Conservation (phyloP, 768 basidiomycete species). For the Tulasnella sp. region DNA sequence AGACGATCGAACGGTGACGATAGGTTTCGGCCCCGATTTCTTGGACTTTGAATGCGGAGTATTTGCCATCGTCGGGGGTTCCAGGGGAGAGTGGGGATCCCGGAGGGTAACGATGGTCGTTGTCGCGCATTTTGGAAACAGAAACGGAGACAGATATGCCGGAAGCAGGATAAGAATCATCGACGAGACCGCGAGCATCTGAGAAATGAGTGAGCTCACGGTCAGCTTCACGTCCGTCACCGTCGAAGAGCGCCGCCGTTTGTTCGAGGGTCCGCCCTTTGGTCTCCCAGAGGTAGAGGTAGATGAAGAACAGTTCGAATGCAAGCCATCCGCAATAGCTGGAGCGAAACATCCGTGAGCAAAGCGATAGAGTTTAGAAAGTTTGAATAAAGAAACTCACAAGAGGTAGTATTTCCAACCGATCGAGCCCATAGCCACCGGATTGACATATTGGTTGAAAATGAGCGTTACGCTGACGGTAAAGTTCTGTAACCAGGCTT, state of each 20-base stretch:
- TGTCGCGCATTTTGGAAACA: background rate
- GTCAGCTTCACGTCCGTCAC: conserved; percentile 30
- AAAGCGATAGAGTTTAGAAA: background rate
- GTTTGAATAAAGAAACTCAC: background rate
- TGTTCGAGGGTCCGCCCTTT: conserved; percentile 62
- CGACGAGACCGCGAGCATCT: background rate
- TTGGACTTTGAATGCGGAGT: background rate
- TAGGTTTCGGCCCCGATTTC: conserved; percentile 1
- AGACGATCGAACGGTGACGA: background rate
- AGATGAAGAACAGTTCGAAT: conserved; percentile 47
- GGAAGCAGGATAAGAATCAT: background rate
- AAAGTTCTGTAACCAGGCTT: conserved; percentile 27
- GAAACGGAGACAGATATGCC: background rate
- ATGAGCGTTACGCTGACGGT: conserved; percentile 53
- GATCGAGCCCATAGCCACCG: conserved; percentile 48
- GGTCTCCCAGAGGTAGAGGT: conserved; percentile 39
- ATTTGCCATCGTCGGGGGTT: background rate
- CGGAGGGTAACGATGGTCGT: background rate
- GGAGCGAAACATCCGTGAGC: background rate
- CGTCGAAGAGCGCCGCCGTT: conserved; percentile 61
- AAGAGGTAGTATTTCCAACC: conserved; percentile 29
- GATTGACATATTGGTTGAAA: conserved; percentile 73
- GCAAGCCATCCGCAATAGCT: conserved; percentile 50
- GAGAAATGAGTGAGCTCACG: conserved; percentile 31
- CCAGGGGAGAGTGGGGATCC: background rate